Conservation (phyloP, 148 eudicot species). For the Rhododendron vialii region DNA sequence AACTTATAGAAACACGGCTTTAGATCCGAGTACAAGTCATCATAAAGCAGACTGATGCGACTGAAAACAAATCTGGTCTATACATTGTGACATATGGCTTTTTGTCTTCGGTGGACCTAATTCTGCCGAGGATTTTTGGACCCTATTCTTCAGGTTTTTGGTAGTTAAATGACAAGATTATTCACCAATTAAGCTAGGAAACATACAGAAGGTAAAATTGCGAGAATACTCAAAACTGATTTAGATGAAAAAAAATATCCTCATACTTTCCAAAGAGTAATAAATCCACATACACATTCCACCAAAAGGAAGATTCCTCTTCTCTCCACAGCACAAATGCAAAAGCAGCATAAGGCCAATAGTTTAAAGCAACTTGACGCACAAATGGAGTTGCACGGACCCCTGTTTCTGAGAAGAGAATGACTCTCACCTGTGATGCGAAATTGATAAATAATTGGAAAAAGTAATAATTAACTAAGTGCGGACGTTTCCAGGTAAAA, state of each 20-base stretch:
- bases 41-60: neutral
- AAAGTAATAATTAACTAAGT: neutral
- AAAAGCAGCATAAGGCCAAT: constrained; percentile 80
- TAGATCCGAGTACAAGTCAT: neutral
- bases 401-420: constrained; percentile 86
- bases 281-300: constrained; percentile 56
- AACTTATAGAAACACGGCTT: neutral
- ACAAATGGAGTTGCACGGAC: constrained; percentile 90
- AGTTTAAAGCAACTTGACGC: constrained; percentile 66
- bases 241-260: neutral
- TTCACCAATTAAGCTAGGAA: neutral
- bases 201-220: constrained; percentile 7
- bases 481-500: neutral
- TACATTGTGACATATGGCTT: neutral
- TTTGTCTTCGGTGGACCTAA: neutral
- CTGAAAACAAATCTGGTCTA: neutral
- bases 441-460: neutral
- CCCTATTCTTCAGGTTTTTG: neutral
- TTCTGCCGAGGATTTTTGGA: neutral
- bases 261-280: neutral
- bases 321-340: constrained; percentile 83
- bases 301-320: constrained; percentile 77
- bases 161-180: neutral
- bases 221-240: neutral
- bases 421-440: constrained; percentile 64